Base-by-base conservation (phyloP, 148 eudicot species). In the Cornus florida region DNA sequence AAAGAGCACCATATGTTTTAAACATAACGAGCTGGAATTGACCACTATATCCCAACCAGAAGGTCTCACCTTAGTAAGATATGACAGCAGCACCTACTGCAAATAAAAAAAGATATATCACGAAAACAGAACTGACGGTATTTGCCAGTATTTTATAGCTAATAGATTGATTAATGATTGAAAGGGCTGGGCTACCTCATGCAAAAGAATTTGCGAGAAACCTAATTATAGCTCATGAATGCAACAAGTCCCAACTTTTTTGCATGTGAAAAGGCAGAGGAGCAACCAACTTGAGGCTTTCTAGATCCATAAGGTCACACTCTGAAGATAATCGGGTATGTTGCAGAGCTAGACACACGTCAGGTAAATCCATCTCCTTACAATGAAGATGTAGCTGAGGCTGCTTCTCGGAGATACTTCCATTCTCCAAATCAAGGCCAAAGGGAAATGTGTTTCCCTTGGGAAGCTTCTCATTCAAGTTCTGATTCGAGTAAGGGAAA, bases 221-320 rank as follows among this genome's bases (percentile, higher is more conserved):
- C 20, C 20, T 35, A 35, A 35, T 35, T 35, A 17, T 77, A 71
- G 81, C 80, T 46, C 79, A 82, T 69, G 88, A 82, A 17, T 79
- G 79, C 79, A 90, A 75, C 28, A 84, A 79, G 77, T 91, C 89
- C 98, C 97, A 94, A 82, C 97, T 94, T 83, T 82, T 89, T 83
- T 93, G 94, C 98, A 94, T 94, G 86, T 94, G 98, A n/a, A 77
- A 81, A 14, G 98, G 92, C 86, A 94, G 83, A 68, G 94, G 91
- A 80, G 98, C 97, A 50, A 86, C 85, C 72, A 94, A 77, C 76
- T 86, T 89, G 7, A 94, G 77, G 57, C 79, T 85, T 76, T 86
- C 89, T 70, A 90, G 67, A 60, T 79, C 68, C 0, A 85, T 85
- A 83, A 88, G 77, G 46, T 91, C 92, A 67, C 70, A 82, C 14